These are phyloP conservation scores for Colletotrichum scovillei DNA, from an alignment of 2,329 filamentous ascomycete species.

Conservation along the genomic window DNA sequence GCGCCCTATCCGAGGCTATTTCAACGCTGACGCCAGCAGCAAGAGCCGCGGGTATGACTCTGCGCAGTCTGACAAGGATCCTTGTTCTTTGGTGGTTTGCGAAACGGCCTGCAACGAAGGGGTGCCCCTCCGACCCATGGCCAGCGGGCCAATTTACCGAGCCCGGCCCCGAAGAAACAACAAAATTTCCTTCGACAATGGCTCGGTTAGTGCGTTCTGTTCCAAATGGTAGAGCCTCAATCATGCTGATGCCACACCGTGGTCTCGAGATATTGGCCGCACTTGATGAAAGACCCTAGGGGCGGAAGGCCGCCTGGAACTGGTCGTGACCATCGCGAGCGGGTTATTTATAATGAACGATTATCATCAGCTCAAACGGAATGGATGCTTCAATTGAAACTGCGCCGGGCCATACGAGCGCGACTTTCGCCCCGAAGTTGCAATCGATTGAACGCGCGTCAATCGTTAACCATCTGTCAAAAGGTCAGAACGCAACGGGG, in stretches of 20 bases:
- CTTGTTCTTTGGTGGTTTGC: slow-evolving; percentile 10
- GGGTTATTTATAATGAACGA: not conserved
- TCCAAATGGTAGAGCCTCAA: not conserved
- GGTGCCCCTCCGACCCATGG: slow-evolving; percentile 1
- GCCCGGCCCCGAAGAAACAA: not conserved
- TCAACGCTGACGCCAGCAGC: not conserved
- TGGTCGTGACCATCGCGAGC: not conserved
- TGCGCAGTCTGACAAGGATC: not conserved
- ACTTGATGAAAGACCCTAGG: not conserved
- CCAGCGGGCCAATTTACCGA: not conserved
- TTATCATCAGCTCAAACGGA: too few species aligned
- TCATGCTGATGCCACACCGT: not conserved
- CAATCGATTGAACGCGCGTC: not conserved
- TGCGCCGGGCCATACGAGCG: too few species aligned
- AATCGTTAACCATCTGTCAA: not conserved
- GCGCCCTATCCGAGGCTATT: not conserved
- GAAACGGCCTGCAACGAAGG: slow-evolving; percentile 24
- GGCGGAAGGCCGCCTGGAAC: not conserved
- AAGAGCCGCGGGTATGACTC: not conserved
- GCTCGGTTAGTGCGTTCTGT: not conserved
- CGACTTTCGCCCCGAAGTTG: too few species aligned
- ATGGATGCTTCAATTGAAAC: not conserved
- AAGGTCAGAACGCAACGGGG: not conserved
- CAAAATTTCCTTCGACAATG: not conserved
- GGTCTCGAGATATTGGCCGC: not conserved